Evolutionary conservation across 2,329 filamentous ascomycete genomes (phyloP).

Genomic region (Polytolypa hystricis): DNA sequence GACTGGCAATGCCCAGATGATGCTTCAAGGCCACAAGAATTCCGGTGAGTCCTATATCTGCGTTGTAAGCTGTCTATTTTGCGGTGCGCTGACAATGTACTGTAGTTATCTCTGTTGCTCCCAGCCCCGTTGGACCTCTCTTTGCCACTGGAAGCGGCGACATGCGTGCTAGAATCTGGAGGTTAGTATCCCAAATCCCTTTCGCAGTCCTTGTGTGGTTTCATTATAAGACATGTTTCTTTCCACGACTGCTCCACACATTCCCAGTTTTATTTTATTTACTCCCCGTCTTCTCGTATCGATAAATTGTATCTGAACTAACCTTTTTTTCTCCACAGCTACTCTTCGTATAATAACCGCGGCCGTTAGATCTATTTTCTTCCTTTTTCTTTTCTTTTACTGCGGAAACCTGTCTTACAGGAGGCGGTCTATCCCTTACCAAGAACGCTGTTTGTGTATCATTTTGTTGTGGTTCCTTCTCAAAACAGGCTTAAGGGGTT

Average conservation of each 20-base stretch:
- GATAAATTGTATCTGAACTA: neutral
- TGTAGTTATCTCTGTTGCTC: conserved; percentile 85
- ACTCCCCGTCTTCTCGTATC: neutral
- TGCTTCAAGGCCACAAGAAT: conserved; percentile 98
- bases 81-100: conserved; percentile 12
- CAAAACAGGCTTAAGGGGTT: no score
- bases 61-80: neutral
- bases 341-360: neutral
- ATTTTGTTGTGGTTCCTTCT: no score
- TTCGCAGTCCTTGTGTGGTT: no score
- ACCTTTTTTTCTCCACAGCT: neutral
- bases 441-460: no score
- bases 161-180: conserved; percentile 97
- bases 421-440: no score
- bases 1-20: conserved; percentile 87
- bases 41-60: conserved; percentile 45
- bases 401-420: no score
- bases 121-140: conserved; percentile 73
- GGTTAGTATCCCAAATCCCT: conserved; percentile 35
- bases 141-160: conserved; percentile 97
- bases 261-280: neutral
- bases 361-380: no score
- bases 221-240: neutral
- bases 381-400: no score
- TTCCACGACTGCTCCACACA: no score